These are phyloP conservation scores for Aaosphaeria pasadenensis DNA, from an alignment of 2,329 filamentous ascomycete species.

Conservation along the genomic window DNA sequence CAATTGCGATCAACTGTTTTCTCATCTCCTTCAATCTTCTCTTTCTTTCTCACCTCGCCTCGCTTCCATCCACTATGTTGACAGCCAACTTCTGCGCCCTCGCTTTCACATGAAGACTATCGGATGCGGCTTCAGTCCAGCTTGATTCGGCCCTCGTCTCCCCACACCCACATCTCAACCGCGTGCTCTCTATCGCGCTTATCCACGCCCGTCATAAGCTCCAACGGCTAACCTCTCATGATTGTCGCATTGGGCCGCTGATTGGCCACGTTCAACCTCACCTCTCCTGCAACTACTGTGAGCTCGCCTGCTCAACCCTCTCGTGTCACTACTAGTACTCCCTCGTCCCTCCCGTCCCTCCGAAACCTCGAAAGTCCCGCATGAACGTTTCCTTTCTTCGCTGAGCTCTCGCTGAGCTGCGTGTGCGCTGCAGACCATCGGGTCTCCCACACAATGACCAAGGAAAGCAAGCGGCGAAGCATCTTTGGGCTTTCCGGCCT, in stretches of 20 bases:
- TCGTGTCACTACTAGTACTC: slow-evolving; percentile 3
- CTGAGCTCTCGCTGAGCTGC: slow-evolving; percentile 28
- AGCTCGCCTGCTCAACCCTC: not conserved
- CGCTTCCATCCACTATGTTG: not conserved
- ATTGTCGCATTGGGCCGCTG: slow-evolving; percentile 2
- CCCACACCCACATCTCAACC: too few relatives aligned
- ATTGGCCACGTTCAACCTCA: slow-evolving; percentile 7
- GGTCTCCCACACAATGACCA: slow-evolving; percentile 28
- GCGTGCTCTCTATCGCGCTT: too few relatives aligned
- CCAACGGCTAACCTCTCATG: not conserved
- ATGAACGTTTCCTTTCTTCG: slow-evolving; percentile 1
- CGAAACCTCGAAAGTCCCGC: not conserved
- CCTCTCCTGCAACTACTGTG: not conserved
- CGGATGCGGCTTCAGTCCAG: too few relatives aligned
- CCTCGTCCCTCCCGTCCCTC: slow-evolving; percentile 1
- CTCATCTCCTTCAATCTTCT: not conserved
- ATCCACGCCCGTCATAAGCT: too few relatives aligned
- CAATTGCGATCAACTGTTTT: not conserved
- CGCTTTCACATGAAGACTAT: too few relatives aligned
- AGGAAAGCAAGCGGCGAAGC: slow-evolving; percentile 28
- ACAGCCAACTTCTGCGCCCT: not conserved
- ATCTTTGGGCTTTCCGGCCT: slow-evolving; percentile 28
- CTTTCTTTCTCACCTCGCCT: not conserved
- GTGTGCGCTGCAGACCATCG: slow-evolving; percentile 14
- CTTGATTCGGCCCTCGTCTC: too few relatives aligned